These are phyloP conservation scores for Scorias spongiosa DNA, from an alignment of 2,329 filamentous ascomycete species.

Conservation along the genomic window DNA sequence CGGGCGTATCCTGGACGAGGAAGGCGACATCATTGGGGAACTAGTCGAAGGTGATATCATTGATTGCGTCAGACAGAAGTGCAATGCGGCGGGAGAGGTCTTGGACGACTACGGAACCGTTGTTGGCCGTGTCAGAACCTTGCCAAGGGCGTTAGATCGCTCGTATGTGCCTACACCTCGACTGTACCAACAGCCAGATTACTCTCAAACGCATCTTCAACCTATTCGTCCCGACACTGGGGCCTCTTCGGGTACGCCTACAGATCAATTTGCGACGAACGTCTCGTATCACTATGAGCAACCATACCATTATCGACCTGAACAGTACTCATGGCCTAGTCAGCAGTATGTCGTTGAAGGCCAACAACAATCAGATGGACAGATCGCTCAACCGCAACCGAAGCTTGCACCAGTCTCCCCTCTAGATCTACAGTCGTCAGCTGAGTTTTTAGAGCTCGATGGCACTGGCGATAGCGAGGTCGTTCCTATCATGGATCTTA, in stretches of 20 bases:
- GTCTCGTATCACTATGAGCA: background rate
- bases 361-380: background rate
- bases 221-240: background rate
- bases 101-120: conserved; percentile 32
- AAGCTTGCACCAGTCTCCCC: background rate
- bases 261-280: background rate
- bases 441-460: background rate
- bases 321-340: background rate
- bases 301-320: background rate
- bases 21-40: conserved; percentile 33
- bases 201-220: background rate
- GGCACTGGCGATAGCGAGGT: background rate
- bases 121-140: conserved; percentile 22
- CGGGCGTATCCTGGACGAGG: conserved; percentile 32
- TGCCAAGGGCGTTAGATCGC: background rate
- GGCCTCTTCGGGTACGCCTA: background rate
- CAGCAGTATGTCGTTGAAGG: background rate
- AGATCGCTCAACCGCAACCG: background rate
- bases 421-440: background rate
- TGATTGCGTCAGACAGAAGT: conserved; percentile 30
- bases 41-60: conserved; percentile 30
- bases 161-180: background rate
- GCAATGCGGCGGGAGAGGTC: conserved; percentile 32
- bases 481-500: conserved; percentile 6
- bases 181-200: background rate